phyloP scores from a whole-genome alignment of 148 eudicot species.

The Rhododendron molle region DNA sequence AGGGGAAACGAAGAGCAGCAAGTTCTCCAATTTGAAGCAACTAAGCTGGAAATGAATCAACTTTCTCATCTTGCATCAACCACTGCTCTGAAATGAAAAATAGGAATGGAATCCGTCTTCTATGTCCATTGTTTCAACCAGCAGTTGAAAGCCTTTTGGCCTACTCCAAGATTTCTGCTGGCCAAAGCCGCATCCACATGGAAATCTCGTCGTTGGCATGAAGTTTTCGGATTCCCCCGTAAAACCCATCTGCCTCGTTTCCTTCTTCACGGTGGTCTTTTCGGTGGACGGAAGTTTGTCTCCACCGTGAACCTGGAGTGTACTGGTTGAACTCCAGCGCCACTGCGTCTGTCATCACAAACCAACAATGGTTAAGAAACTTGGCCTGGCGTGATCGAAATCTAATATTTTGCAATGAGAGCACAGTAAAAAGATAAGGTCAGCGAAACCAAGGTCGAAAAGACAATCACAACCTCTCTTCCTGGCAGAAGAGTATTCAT shows the following conservation, averaged over 20 bases:
- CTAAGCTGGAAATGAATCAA: neutral
- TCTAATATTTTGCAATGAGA: neutral
- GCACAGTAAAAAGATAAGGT: neutral
- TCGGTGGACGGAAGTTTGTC: slow-evolving; percentile 50
- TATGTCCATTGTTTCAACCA: neutral
- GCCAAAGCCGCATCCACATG: slow-evolving; percentile 80
- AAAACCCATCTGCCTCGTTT: slow-evolving; percentile 84
- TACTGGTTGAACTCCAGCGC: slow-evolving; percentile 86
- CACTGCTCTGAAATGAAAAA: neutral
- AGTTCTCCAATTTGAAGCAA: slow-evolving; percentile 1
- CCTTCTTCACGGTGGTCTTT: slow-evolving; percentile 87
- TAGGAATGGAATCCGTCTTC: neutral
- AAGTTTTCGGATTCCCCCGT: slow-evolving; percentile 82
- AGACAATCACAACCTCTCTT: neutral
- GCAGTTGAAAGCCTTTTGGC: neutral
- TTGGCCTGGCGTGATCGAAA: neutral
- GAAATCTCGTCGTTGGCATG: slow-evolving; percentile 46
- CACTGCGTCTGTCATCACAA: slow-evolving; percentile 44
- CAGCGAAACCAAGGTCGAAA: neutral
- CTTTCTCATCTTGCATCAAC: neutral
- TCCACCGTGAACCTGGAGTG: slow-evolving; percentile 77
- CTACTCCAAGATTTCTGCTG: slow-evolving; percentile 67
- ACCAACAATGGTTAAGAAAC: neutral
- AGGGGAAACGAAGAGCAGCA: neutral
- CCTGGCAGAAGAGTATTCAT: neutral